Evolutionary conservation across 768 basidiomycete genomes (phyloP).

Genomic region (Floccularia luteovirens): DNA sequence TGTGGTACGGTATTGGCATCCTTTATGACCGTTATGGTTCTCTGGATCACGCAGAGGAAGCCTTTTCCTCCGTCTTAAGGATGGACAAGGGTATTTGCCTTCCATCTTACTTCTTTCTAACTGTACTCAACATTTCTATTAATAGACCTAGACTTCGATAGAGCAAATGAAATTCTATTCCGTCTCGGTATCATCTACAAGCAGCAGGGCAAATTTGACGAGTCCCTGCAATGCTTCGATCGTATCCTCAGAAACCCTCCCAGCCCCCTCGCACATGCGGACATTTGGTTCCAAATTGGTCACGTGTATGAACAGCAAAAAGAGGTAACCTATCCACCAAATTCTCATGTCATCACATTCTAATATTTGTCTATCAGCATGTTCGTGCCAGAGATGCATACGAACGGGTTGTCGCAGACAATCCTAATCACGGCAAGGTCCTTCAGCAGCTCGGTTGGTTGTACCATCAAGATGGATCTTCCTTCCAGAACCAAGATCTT

Average conservation of each 20-base stretch:
- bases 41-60: constrained; percentile 97
- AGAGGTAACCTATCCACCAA: constrained; percentile 54
- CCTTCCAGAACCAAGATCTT: constrained; percentile 93
- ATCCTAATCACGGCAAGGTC: constrained; percentile 93
- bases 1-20: constrained; percentile 99
- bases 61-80: constrained; percentile 89
- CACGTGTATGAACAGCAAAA: constrained; percentile 98
- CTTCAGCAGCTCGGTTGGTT: constrained; percentile 97
- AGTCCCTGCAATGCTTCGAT: constrained; percentile 88
- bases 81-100: constrained; percentile 88
- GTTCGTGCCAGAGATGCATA: constrained; percentile 90
- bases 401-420: constrained; percentile 89
- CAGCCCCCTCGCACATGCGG: constrained; percentile 89
- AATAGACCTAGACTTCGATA: constrained; percentile 81
- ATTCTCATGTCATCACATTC: constrained; percentile 5
- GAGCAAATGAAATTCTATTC: constrained; percentile 97
- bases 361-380: constrained; percentile 43
- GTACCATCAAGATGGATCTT: constrained; percentile 91
- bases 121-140: constrained; percentile 17
- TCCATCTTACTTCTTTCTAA: constrained; percentile 11
- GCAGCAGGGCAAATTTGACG: constrained; percentile 91
- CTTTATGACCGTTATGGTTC: constrained; percentile 98
- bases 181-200: constrained; percentile 99
- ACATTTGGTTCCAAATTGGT: constrained; percentile 99
- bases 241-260: constrained; percentile 95